Base-by-base conservation (phyloP, 1,284 basidiomycete species). In the Heterobasidion occidentale region DNA sequence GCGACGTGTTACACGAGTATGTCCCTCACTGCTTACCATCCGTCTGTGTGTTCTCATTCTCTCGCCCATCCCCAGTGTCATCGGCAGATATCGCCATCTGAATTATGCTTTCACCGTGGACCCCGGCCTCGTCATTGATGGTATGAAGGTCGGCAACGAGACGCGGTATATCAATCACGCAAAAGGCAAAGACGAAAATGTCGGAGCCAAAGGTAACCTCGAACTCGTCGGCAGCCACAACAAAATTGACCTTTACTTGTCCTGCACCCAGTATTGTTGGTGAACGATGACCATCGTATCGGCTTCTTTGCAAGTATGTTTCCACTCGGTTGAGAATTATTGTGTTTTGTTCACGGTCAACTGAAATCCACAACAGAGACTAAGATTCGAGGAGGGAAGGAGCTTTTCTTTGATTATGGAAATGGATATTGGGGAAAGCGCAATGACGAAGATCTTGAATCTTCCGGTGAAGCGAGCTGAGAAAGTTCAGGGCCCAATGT, bases 261-360 rank as follows among this genome's bases (percentile, higher is more conserved):
- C 33, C 4, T 27, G 27, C 9, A 9, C 17, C 2, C 9, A 88
- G 85, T 78, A n/a, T 66, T 61, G 20, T 61, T 77, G 9, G 80
- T 87, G 2, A 81, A 83, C 59, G 81, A 80, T 1, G 79, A 84
- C 52, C 76, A 79, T 52, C 74, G 80, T 19, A 82, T 88, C 54
- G 78, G 75, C 2, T 74, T 87, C 17, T 80, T 70, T 57, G 77
- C 84, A 4, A 46, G 83, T 84, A 57, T 65, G 75, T 65, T 5
- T 42, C 15, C 20, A 33, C 35, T 6, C 2, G 5, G 49, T 36
- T 12, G 47, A 36, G 9, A 15, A 36, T 34, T n/a, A 36, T 34
- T 36, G 47, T 19, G 50, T 36, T 35, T 15, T 53, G 54, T 54
- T 52, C 12, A 36, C 36, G 7, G n/a, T 7, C 36, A 36, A 36